phyloP scores from a whole-genome alignment of 768 basidiomycete species.

The Collybiopsis confluens region DNA sequence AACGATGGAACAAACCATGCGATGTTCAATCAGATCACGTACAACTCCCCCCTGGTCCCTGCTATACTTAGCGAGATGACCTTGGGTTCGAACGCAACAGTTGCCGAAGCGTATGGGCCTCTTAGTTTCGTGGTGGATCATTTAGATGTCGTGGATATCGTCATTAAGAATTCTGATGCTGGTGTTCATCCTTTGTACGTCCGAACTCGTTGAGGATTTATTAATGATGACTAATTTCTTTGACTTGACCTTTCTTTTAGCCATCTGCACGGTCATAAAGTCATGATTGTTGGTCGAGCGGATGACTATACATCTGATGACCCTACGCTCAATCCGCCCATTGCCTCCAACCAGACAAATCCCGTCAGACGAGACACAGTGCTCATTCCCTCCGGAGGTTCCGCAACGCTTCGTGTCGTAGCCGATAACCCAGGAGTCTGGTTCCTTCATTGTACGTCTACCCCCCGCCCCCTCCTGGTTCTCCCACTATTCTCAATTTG shows the following conservation, averaged over 20 bases:
- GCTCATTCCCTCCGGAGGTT: conserved; percentile 61
- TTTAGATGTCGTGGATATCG: too few species aligned
- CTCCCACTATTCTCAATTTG: neutral
- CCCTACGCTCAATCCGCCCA: too few species aligned
- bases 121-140: too few species aligned
- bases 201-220: conserved; percentile 63
- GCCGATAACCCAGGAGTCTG: conserved; percentile 94
- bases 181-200: too few species aligned
- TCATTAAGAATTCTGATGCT: too few species aligned
- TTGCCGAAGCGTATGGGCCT: conserved; percentile 70
- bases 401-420: conserved; percentile 70
- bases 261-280: too few species aligned
- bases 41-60: conserved; percentile 69
- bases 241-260: conserved; percentile 33
- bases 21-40: conserved; percentile 67
- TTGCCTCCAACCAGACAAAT: conserved; percentile 84
- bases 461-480: conserved; percentile 46
- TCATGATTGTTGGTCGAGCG: too few species aligned
- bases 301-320: too few species aligned
- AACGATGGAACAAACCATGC: too few species aligned
- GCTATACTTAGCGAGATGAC: conserved; percentile 71
- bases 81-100: conserved; percentile 70
- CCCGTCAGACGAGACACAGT: conserved; percentile 92
- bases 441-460: too few species aligned
- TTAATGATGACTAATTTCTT: conserved; percentile 1